Conservation (phyloP, 2,329 filamentous ascomycete species). For the Orbilia quercus region DNA sequence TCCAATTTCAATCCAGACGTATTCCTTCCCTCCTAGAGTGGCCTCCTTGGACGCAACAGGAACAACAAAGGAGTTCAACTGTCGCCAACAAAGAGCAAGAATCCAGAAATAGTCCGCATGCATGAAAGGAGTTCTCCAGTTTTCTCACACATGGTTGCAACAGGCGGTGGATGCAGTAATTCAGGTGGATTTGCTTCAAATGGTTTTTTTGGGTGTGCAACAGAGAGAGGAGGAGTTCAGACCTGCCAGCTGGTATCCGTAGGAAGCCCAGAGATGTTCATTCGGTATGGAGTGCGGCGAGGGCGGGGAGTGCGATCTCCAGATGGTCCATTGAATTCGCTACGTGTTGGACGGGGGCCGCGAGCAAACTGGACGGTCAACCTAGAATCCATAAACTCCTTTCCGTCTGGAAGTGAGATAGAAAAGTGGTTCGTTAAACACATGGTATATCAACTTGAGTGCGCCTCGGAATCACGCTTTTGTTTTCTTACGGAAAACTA, state of each 20-base stretch:
- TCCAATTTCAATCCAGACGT: conserved; percentile 46
- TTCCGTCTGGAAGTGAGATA: conserved; percentile 73
- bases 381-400: conserved; percentile 96
- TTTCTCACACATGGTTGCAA: conserved; percentile 49
- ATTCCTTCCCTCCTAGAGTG: conserved; percentile 13
- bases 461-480: conserved; percentile 62
- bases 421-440: conserved; percentile 17
- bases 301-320: conserved; percentile 80
- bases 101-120: conserved; percentile 50
- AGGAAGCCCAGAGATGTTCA: conserved; percentile 97
- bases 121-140: conserved; percentile 46
- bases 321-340: conserved; percentile 70
- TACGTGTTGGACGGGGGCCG: conserved; percentile 75
- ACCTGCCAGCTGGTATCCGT: conserved; percentile 99
- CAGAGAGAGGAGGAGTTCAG: conserved; percentile 67
- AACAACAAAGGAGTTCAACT: conserved; percentile 33
- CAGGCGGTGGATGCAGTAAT: conserved; percentile 33
- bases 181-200: neutral
- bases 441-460: conserved; percentile 52
- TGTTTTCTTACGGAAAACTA: conserved; percentile 72
- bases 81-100: conserved; percentile 51
- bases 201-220: conserved; percentile 38
- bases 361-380: conserved; percentile 98
- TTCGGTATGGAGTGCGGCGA: conserved; percentile 91
- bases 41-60: conserved; percentile 4